Base-by-base conservation (phyloP, 2,329 filamentous ascomycete species). In the Cercospora brassicicola region DNA sequence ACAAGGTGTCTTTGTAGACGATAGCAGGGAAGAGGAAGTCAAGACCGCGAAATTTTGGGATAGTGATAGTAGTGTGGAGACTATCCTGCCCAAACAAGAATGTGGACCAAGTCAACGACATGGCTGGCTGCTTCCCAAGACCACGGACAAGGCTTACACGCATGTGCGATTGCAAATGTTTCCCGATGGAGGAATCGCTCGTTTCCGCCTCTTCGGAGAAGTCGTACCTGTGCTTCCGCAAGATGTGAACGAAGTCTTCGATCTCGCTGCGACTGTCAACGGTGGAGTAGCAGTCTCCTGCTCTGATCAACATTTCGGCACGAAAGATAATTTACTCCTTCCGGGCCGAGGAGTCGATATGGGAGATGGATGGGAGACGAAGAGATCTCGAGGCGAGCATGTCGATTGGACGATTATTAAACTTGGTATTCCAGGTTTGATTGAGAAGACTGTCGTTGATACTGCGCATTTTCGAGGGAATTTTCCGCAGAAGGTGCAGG, bases 361-460 rank as follows among this genome's bases (percentile, higher is more conserved):
- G 92, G 90, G 91, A 61, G 92, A 94, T 78, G 92, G 92, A 7
- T 95, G 92, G 92, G 92, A 95, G 81, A 95, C 92, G 65, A 88
- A 90, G 72, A 86, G 92, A 64, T 92, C 90, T 39, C 83, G 92
- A 60, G 88, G 85, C 61, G 88, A 87, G 78, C 92, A 95, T 79
- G 81, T 91, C 20, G 92, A 95, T 79, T 95, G 92, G 91, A 84
- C 89, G n/a, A 88, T 94, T 72, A 87, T 95, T 71, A 86, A 87
- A 59, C 86, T 95, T 20, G 92, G 91, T 26, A 86, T 87, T 0
- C 84, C 87, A 4, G 90, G 88, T 7, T 83, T 84, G 67, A 85
- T 91, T 69, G 86, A 89, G 75, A 88, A 85, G 73, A 82, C 94
- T 65, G 81, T 94, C 15, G 86, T 94, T 30, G 92, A 96, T 77